These are phyloP conservation scores for Pseudogymnoascus sp. DNA, from an alignment of 2,329 filamentous ascomycete genomes.

Conservation along the genomic window DNA sequence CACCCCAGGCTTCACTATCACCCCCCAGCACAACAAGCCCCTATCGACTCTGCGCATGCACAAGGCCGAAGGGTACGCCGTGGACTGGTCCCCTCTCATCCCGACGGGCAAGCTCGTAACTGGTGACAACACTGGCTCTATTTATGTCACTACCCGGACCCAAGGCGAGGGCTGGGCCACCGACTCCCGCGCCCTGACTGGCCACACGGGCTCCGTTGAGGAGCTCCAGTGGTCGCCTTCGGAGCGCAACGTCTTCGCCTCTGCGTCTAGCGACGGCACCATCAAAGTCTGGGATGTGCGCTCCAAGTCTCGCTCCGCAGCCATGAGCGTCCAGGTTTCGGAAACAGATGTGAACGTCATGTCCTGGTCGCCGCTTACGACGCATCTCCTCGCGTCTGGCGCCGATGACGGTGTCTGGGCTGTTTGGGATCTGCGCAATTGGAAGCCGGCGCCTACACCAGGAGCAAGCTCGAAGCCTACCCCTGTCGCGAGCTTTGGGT, in stretches of 20 bases:
- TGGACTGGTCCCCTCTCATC: slow-evolving; percentile 89
- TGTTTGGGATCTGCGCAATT: slow-evolving; percentile 93
- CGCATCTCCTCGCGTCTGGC: slow-evolving; percentile 83
- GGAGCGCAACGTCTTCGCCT: slow-evolving; percentile 89
- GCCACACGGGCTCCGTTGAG: slow-evolving; percentile 80
- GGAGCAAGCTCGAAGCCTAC: slow-evolving; percentile 50
- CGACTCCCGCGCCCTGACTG: slow-evolving; percentile 73
- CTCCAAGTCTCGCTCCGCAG: slow-evolving; percentile 82
- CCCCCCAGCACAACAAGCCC: slow-evolving; percentile 80
- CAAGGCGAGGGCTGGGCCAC: slow-evolving; percentile 87
- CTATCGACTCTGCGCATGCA: slow-evolving; percentile 82
- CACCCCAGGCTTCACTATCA: slow-evolving; percentile 72
- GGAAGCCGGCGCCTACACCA: slow-evolving; percentile 61
- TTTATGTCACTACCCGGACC: slow-evolving; percentile 79
- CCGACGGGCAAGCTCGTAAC: slow-evolving; percentile 81
- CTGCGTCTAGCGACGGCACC: slow-evolving; percentile 86
- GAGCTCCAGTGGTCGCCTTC: slow-evolving; percentile 95
- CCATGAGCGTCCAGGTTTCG: slow-evolving; percentile 78
- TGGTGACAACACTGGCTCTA: slow-evolving; percentile 82
- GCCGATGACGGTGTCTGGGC: slow-evolving; percentile 91
- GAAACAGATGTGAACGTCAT: slow-evolving; percentile 89
- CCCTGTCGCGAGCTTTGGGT: slow-evolving; percentile 87
- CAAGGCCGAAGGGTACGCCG: slow-evolving; percentile 85
- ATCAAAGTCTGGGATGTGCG: slow-evolving; percentile 94
- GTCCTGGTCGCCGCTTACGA: slow-evolving; percentile 85